phyloP scores from a whole-genome alignment of 2,329 filamentous ascomycete species.

The Grosmannia serpens region DNA sequence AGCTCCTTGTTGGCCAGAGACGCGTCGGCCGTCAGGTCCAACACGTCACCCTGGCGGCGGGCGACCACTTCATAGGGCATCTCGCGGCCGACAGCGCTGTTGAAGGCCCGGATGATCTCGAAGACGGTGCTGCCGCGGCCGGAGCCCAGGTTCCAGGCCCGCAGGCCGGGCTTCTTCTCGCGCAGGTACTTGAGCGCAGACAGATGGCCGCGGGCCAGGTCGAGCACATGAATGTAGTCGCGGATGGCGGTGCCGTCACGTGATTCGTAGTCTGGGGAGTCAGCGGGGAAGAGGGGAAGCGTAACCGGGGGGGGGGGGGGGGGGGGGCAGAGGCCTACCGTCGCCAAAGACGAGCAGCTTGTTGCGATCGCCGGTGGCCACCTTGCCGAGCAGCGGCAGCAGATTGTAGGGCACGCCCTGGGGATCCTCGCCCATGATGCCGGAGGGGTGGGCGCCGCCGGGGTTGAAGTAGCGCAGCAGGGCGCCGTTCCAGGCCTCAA shows the following conservation, averaged over 20 bases:
- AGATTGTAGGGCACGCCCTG: slow-evolving; percentile 94
- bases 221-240: slow-evolving; percentile 95
- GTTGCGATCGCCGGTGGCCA: slow-evolving; percentile 87
- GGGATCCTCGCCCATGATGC: slow-evolving; percentile 97
- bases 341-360: slow-evolving; percentile 93
- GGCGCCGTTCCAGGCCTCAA: slow-evolving; percentile 82
- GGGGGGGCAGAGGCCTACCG: slow-evolving; percentile 42
- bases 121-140: slow-evolving; percentile 92
- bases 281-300: slow-evolving; percentile 7
- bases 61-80: slow-evolving; percentile 78
- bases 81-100: slow-evolving; percentile 70
- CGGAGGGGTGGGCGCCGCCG: slow-evolving; percentile 83
- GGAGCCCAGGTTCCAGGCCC: slow-evolving; percentile 93
- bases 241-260: slow-evolving; percentile 88
- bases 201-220: slow-evolving; percentile 76
- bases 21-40: slow-evolving; percentile 90
- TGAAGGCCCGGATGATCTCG: slow-evolving; percentile 95
- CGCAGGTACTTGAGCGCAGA: slow-evolving; percentile 84
- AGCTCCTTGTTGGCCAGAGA: slow-evolving; percentile 79
- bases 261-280: slow-evolving; percentile 66
- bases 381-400: slow-evolving; percentile 85
- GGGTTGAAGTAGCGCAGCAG: slow-evolving; percentile 97
- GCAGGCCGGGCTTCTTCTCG: slow-evolving; percentile 73
- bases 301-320: not conserved
- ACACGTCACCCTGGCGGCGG: slow-evolving; percentile 77